These are phyloP conservation scores for Diutina scorzettiae DNA, from an alignment of 1,139 yeast genomes.

Conservation along the genomic window DNA sequence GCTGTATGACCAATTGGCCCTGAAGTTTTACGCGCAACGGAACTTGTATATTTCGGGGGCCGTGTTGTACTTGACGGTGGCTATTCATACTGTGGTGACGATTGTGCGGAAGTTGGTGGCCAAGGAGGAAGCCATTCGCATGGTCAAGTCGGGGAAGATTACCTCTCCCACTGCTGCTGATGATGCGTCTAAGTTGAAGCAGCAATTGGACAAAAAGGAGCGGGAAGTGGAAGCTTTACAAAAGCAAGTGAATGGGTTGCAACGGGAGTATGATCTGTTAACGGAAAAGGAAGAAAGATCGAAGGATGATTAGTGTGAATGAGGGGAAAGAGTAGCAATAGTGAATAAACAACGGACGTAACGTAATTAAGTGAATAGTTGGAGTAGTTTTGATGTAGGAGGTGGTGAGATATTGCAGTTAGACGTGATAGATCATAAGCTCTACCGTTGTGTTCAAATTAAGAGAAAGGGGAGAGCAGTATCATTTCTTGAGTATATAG, in stretches of 20 bases:
- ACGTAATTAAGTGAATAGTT: too few relatives aligned
- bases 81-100: slow-evolving; percentile 45
- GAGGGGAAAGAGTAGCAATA: too few relatives aligned
- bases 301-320: slow-evolving; percentile 5
- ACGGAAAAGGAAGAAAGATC: slow-evolving; percentile 9
- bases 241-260: slow-evolving; percentile 43
- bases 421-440: too few relatives aligned
- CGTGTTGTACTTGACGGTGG: slow-evolving; percentile 45
- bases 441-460: too few relatives aligned
- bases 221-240: slow-evolving; percentile 35
- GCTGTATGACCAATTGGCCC: slow-evolving; percentile 32
- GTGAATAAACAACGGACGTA: too few relatives aligned
- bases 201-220: slow-evolving; percentile 44
- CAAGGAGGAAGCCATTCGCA: slow-evolving; percentile 25
- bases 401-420: too few relatives aligned
- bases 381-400: too few relatives aligned
- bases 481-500: too few relatives aligned
- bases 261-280: slow-evolving; percentile 39
- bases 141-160: slow-evolving; percentile 21
- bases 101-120: slow-evolving; percentile 46
- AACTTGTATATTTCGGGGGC: slow-evolving; percentile 65
- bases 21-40: slow-evolving; percentile 58
- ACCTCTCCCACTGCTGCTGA: slow-evolving; percentile 18
- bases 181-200: slow-evolving; percentile 38
- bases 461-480: too few relatives aligned